These are phyloP conservation scores for Ophiocordyceps sinensis DNA, from an alignment of 2,329 filamentous ascomycete genomes.

Conservation along the genomic window DNA sequence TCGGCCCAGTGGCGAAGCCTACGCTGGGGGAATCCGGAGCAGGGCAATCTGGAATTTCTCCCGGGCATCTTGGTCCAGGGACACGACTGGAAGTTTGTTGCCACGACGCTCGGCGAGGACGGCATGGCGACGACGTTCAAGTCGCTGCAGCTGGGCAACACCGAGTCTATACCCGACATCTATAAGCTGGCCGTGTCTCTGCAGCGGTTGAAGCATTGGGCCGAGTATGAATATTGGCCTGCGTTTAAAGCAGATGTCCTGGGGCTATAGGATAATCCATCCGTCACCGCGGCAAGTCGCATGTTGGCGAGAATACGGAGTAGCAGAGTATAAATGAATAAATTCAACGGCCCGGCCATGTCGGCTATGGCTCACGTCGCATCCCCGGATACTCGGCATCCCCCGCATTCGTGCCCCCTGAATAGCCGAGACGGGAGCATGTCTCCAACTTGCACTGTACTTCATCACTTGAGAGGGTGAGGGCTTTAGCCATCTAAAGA, in stretches of 20 bases:
- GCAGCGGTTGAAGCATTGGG: conserved; percentile 3
- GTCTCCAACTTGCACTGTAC: too few species aligned
- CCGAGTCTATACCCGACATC: conserved; percentile 1
- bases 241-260: conserved; percentile 1
- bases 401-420: too few species aligned
- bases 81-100: conserved; percentile 8
- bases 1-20: conserved; percentile 7
- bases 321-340: too few species aligned
- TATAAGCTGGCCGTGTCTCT: conserved; percentile 1
- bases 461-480: too few species aligned
- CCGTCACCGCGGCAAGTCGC: too few species aligned
- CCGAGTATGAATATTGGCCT: conserved; percentile 2
- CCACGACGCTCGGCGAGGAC: conserved; percentile 2
- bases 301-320: too few species aligned
- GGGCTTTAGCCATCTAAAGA: too few species aligned
- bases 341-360: too few species aligned
- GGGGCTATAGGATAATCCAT: not conserved
- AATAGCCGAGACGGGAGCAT: too few species aligned
- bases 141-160: not conserved
- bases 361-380: too few species aligned
- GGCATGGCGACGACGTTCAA: not conserved
- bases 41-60: conserved; percentile 5
- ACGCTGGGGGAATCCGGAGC: not conserved
- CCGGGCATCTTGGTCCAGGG: conserved; percentile 7
- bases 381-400: too few species aligned